These are phyloP conservation scores for Venturiaceae sp. DNA, from an alignment of 2,329 filamentous ascomycete species.

Conservation along the genomic window DNA sequence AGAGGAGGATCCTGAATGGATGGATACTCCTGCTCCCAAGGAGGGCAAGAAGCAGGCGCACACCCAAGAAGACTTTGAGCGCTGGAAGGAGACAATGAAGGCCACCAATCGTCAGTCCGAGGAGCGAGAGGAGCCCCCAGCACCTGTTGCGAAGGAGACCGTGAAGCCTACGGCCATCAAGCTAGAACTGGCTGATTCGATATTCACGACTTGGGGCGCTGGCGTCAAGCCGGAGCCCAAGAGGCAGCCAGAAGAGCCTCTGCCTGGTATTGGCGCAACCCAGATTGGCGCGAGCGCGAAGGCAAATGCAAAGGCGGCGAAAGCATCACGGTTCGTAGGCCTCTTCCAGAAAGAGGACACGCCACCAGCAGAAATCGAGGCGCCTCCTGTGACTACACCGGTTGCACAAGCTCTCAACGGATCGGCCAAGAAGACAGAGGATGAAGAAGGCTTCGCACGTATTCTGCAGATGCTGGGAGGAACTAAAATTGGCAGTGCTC, in stretches of 20 bases:
- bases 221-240: background rate
- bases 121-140: conserved; percentile 30
- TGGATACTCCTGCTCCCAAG: conserved; percentile 55
- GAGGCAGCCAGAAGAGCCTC: background rate
- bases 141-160: conserved; percentile 22
- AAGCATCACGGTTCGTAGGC: conserved; percentile 78
- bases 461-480: conserved; percentile 72
- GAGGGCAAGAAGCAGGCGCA: conserved; percentile 62
- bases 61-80: conserved; percentile 86
- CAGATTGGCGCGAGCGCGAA: background rate
- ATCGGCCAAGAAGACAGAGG: conserved; percentile 43
- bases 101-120: conserved; percentile 28
- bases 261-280: background rate
- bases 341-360: conserved; percentile 44
- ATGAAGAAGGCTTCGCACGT: conserved; percentile 78
- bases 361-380: conserved; percentile 12
- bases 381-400: conserved; percentile 13
- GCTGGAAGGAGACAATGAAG: conserved; percentile 90
- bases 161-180: conserved; percentile 7
- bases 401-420: conserved; percentile 9
- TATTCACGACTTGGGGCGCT: conserved; percentile 9
- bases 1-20: conserved; percentile 85
- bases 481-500: conserved; percentile 31
- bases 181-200: background rate
- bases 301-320: conserved; percentile 25